Conservation (phyloP, 495 filamentous ascomycete species). For the Aspergillus kassunensis region DNA sequence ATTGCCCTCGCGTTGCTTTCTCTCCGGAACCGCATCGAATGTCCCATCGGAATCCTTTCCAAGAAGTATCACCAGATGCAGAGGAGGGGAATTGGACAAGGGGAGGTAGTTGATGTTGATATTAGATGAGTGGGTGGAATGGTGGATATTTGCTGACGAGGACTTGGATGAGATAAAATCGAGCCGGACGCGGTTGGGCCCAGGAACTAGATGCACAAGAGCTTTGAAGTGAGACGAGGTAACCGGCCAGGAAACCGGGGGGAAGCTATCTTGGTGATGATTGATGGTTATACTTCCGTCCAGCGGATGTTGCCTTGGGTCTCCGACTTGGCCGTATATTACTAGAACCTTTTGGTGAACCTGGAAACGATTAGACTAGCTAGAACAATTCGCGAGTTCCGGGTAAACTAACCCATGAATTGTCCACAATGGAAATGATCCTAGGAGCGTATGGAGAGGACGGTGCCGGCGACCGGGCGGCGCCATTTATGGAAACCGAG, state of each 20-base stretch:
- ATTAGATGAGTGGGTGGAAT: conserved; percentile 70
- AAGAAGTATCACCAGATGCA: conserved; percentile 80
- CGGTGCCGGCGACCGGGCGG: conserved; percentile 47
- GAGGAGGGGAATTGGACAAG: conserved; percentile 65
- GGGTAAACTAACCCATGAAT: conserved; percentile 63
- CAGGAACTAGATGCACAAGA: conserved; percentile 79
- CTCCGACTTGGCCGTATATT: conserved; percentile 73
- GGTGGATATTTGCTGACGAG: conserved; percentile 61
- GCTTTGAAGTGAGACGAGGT: conserved; percentile 85
- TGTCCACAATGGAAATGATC: conserved; percentile 71
- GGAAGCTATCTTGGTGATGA: conserved; percentile 81
- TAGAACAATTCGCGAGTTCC: too few species aligned
- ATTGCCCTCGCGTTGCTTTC: conserved; percentile 73
- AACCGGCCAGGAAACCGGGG: conserved; percentile 78
- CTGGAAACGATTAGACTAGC: conserved; percentile 34
- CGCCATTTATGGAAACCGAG: conserved; percentile 50
- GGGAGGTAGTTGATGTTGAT: conserved; percentile 82
- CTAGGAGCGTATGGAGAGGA: conserved; percentile 75
- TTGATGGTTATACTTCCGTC: conserved; percentile 77
- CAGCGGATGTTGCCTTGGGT: conserved; percentile 61
- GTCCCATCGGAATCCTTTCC: conserved; percentile 84
- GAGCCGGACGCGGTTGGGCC: conserved; percentile 78
- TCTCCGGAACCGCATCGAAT: conserved; percentile 76
- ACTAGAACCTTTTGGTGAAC: conserved; percentile 87
- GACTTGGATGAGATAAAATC: conserved; percentile 83